Evolutionary conservation across 352 stramenopile species (phyloP).

Genomic region (Phytopythium helicoides): DNA sequence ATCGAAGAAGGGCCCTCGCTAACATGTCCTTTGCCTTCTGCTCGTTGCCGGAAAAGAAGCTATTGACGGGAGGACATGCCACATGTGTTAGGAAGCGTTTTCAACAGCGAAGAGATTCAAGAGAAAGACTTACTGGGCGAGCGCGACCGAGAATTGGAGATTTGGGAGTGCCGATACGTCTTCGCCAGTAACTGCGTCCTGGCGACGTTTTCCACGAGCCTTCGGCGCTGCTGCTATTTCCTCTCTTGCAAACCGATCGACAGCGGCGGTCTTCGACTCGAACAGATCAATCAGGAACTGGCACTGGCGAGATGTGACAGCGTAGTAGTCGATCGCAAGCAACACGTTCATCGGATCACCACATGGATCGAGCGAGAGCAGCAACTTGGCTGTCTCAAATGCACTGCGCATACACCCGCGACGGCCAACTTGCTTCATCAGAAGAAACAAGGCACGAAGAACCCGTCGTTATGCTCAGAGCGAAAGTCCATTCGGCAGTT

Average conservation of each 20-base stretch:
- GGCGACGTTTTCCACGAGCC: slow-evolving; percentile 7
- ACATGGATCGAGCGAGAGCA: slow-evolving; percentile 71
- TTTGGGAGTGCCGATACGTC: slow-evolving; percentile 59
- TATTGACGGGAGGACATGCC: slow-evolving; percentile 10
- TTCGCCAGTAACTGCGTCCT: slow-evolving; percentile 12
- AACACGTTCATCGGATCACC: slow-evolving; percentile 82
- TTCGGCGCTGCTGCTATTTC: slow-evolving; percentile 5
- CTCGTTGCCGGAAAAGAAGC: slow-evolving; percentile 63
- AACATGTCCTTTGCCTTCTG: slow-evolving; percentile 59
- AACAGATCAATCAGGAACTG: slow-evolving; percentile 74
- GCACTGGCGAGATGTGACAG: slow-evolving; percentile 71
- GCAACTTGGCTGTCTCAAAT: slow-evolving; percentile 76
- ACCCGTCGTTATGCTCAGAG: slow-evolving; percentile 72
- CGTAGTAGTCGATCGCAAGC: slow-evolving; percentile 84
- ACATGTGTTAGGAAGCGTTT: neutral
- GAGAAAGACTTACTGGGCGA: slow-evolving; percentile 50
- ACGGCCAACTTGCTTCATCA: slow-evolving; percentile 84
- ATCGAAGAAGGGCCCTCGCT: slow-evolving; percentile 56
- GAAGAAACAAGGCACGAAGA: slow-evolving; percentile 76
- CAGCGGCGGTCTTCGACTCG: slow-evolving; percentile 51
- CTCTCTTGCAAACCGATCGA: slow-evolving; percentile 41
- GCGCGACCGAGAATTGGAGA: slow-evolving; percentile 71
- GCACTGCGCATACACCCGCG: slow-evolving; percentile 82
- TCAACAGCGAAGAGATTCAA: neutral
- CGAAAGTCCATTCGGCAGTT: slow-evolving; percentile 82